A percentile compares a stretch with the other conserved stretches of the same genome.
phyloP scores from a whole-genome alignment of 2,329 filamentous ascomycete species.

The Penicillium sclerotigenum region DNA sequence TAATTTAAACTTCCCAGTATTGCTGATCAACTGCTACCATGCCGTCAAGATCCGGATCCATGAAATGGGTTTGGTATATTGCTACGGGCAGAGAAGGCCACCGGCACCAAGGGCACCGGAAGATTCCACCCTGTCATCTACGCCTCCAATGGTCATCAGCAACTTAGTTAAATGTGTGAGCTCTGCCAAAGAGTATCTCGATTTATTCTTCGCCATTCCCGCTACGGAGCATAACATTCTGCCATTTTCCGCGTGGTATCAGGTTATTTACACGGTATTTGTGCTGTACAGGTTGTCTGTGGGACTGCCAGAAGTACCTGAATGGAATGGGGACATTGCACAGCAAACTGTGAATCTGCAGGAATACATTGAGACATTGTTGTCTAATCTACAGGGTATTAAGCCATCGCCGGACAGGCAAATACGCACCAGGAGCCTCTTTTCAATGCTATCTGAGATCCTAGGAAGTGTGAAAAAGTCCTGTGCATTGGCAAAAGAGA shows the following conservation, averaged over 20 bases:
- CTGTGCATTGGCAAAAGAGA: slow-evolving; percentile 11
- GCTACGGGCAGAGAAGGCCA: slow-evolving; percentile 10
- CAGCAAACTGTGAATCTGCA: slow-evolving; percentile 11
- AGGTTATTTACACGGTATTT: slow-evolving; percentile 13
- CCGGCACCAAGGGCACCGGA: slow-evolving; percentile 1
- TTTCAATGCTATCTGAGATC: slow-evolving; percentile 14
- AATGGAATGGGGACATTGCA: slow-evolving; percentile 13
- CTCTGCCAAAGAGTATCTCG: slow-evolving; percentile 10
- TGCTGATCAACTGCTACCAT: slow-evolving; percentile 12
- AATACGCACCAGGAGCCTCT: slow-evolving; percentile 15
- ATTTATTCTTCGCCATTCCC: slow-evolving; percentile 8
- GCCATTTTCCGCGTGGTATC: slow-evolving; percentile 14
- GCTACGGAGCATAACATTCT: slow-evolving; percentile 5
- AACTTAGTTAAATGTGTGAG: slow-evolving; percentile 13
- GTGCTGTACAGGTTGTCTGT: slow-evolving; percentile 14
- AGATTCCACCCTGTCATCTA: slow-evolving; percentile 7
- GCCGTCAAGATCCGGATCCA: slow-evolving; percentile 11
- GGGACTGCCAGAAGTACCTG: slow-evolving; percentile 8
- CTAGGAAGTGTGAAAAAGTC: slow-evolving; percentile 16
- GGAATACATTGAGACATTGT: slow-evolving; percentile 8
- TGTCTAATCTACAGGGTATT: slow-evolving; percentile 1
- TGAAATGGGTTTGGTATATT: slow-evolving; percentile 16
- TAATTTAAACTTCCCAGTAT: slow-evolving; percentile 5
- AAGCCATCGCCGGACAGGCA: slow-evolving; percentile 5
- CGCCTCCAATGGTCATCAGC: slow-evolving; percentile 9